phyloP scores from a whole-genome alignment of 2,329 filamentous ascomycete species.

The Harringtonia aguacate region DNA sequence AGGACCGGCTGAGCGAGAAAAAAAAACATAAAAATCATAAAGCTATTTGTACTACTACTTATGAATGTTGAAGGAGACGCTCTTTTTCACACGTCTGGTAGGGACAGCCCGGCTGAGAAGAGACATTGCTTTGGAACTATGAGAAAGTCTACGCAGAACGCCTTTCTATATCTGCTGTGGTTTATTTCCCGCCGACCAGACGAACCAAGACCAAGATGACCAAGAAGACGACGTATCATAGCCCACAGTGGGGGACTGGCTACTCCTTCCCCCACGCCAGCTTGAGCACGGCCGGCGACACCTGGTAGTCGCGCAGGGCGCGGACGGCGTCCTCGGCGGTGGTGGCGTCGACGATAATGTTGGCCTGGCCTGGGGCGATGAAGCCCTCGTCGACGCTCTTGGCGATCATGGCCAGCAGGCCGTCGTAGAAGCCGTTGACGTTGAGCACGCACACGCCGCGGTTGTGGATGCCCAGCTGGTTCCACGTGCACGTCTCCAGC shows the following conservation, averaged over 20 bases:
- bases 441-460: constrained; percentile 74
- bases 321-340: constrained; percentile 62
- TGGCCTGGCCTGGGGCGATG: constrained; percentile 56
- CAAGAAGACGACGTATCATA: too few species aligned
- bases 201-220: too few species aligned
- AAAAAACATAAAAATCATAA: too few species aligned
- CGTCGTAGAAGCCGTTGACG: constrained; percentile 85
- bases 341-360: constrained; percentile 69
- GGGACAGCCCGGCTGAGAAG: too few species aligned
- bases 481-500: constrained; percentile 87
- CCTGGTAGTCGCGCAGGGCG: constrained; percentile 62
- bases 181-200: too few species aligned
- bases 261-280: constrained; percentile 68
- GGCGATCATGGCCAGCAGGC: constrained; percentile 70
- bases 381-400: constrained; percentile 69
- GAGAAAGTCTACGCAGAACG: too few species aligned
- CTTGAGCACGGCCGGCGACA: constrained; percentile 64
- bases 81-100: too few species aligned
- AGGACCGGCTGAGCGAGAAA: too few species aligned
- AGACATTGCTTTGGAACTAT: too few species aligned
- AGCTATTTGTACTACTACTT: too few species aligned
- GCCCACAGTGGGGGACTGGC: constrained; percentile 8
- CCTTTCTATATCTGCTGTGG: too few species aligned
- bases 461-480: constrained; percentile 87
- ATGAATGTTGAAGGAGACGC: too few species aligned